phyloP scores from a whole-genome alignment of 2,329 filamentous ascomycete genomes.

The Fusarium succisae region DNA sequence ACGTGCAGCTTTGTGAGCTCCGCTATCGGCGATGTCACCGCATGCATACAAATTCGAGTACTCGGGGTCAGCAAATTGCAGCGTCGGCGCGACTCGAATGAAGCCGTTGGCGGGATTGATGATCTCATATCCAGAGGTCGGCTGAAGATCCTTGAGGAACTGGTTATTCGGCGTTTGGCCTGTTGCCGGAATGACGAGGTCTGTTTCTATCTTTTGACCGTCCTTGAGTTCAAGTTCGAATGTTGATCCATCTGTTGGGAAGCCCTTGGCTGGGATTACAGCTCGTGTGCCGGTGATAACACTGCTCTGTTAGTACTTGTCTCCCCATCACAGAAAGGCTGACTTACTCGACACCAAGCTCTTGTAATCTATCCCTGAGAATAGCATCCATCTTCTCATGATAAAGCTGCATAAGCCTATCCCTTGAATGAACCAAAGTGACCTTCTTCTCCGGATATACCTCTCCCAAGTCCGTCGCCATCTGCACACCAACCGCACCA shows the following conservation, averaged over 20 bases:
- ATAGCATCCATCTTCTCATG: slow-evolving; percentile 40
- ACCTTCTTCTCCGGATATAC: slow-evolving; percentile 39
- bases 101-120: slow-evolving; percentile 37
- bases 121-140: slow-evolving; percentile 2
- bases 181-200: slow-evolving; percentile 38
- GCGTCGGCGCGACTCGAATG: slow-evolving; percentile 29
- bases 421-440: slow-evolving; percentile 37
- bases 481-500: slow-evolving; percentile 40
- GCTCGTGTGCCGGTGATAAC: slow-evolving; percentile 37
- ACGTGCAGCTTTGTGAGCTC: slow-evolving; percentile 38
- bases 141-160: slow-evolving; percentile 26
- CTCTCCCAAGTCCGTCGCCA: slow-evolving; percentile 41
- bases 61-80: slow-evolving; percentile 37
- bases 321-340: fast-evolving
- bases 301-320: not conserved
- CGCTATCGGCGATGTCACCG: slow-evolving; percentile 41
- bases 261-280: slow-evolving; percentile 28
- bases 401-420: slow-evolving; percentile 39
- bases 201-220: slow-evolving; percentile 30
- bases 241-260: slow-evolving; percentile 29
- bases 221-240: slow-evolving; percentile 38
- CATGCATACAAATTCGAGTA: slow-evolving; percentile 40
- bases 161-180: slow-evolving; percentile 42
- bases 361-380: slow-evolving; percentile 24
- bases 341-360: slow-evolving; percentile 38